Conservation (phyloP, 164 flowering plant species). For the Houttuynia cordata region DNA sequence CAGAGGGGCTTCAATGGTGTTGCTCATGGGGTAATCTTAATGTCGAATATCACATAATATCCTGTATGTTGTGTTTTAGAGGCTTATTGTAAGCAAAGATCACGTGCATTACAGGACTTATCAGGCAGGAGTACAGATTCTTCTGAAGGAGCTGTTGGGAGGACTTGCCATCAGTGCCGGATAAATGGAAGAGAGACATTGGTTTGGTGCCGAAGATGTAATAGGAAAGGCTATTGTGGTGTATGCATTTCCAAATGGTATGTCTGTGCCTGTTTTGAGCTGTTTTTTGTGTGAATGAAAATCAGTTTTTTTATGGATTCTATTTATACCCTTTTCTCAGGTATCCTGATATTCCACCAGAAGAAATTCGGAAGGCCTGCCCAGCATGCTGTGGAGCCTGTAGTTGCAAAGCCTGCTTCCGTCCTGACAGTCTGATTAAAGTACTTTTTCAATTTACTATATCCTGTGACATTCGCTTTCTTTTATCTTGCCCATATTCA, state of each 20-base stretch:
- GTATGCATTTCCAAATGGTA: constrained; percentile 77
- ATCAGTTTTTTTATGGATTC: neutral
- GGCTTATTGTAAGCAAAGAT: neutral
- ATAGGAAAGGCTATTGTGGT: constrained; percentile 74
- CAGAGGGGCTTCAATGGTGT: constrained; percentile 35
- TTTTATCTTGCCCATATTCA: too few relatives aligned
- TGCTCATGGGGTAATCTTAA: constrained; percentile 20
- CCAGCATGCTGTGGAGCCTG: constrained; percentile 93
- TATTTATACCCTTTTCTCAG: constrained; percentile 23
- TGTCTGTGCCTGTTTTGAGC: constrained; percentile 10
- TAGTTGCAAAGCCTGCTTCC: constrained; percentile 67
- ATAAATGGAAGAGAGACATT: constrained; percentile 43
- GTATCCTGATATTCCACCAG: constrained; percentile 60
- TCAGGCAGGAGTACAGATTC: constrained; percentile 59
- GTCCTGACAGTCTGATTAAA: constrained; percentile 73
- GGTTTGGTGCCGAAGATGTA: constrained; percentile 74
- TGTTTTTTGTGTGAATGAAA: neutral
- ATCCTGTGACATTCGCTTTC: neutral
- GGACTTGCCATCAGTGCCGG: constrained; percentile 83
- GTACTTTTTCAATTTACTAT: constrained; percentile 19
- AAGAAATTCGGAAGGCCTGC: constrained; percentile 71
- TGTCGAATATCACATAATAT: neutral
- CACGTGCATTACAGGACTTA: constrained; percentile 12
- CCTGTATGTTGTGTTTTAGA: neutral
- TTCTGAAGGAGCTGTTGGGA: constrained; percentile 61